phyloP scores from a whole-genome alignment of 768 basidiomycete species.

The Leucocoprinus sp. region DNA sequence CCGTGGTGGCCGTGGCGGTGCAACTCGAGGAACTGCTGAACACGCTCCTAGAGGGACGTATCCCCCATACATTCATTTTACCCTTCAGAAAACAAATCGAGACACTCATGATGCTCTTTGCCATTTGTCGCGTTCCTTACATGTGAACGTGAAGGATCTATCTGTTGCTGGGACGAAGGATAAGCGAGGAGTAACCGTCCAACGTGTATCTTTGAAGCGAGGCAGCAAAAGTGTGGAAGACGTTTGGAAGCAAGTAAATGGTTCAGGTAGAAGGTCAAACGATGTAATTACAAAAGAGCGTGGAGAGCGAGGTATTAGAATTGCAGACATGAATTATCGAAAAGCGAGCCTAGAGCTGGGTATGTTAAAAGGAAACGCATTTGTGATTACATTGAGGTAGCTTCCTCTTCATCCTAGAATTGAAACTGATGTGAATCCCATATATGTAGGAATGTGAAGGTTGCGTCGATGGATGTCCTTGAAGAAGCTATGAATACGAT shows the following conservation, averaged over 20 bases:
- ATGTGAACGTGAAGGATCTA: constrained; percentile 71
- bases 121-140: constrained; percentile 70
- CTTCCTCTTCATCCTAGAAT: not conserved
- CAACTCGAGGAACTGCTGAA: constrained; percentile 32
- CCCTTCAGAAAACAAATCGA: constrained; percentile 93
- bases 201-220: constrained; percentile 77
- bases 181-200: constrained; percentile 94
- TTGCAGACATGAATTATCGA: constrained; percentile 83
- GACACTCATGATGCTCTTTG: constrained; percentile 93
- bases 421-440: not conserved
- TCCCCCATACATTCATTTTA: constrained; percentile 92
- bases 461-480: constrained; percentile 62
- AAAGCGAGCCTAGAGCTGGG: constrained; percentile 82
- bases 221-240: constrained; percentile 72
- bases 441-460: constrained; percentile 70
- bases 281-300: constrained; percentile 58
- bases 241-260: constrained; percentile 79
- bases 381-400: constrained; percentile 90
- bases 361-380: constrained; percentile 94
- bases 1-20: constrained; percentile 40
- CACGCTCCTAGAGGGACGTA: constrained; percentile 53
- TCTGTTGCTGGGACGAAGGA: constrained; percentile 96
- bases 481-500: constrained; percentile 71
- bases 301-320: constrained; percentile 83
- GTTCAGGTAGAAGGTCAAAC: constrained; percentile 45